Conservation (phyloP, 352 stramenopile genomes). For the Phytophthora pini region DNA sequence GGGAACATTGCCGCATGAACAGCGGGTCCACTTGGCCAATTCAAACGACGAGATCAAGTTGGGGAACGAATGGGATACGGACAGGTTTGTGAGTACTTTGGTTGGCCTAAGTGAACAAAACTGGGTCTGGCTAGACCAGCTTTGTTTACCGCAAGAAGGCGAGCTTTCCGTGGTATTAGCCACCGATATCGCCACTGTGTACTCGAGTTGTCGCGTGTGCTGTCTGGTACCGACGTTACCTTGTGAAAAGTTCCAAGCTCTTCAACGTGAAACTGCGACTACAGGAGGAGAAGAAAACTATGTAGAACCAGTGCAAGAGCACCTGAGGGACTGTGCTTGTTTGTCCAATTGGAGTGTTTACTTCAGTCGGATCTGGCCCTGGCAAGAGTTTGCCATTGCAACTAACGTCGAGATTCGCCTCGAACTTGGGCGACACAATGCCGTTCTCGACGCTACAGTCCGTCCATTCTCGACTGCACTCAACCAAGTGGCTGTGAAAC, state of each 20-base stretch:
- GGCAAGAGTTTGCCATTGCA: not conserved
- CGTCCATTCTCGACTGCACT: not conserved
- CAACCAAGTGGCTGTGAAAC: not conserved
- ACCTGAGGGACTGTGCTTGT: too few species aligned
- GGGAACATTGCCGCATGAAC: not conserved
- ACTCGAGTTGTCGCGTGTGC: not conserved
- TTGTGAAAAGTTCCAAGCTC: not conserved
- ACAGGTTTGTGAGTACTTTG: not conserved
- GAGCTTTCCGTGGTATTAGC: not conserved
- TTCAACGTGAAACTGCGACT: not conserved
- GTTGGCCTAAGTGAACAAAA: not conserved
- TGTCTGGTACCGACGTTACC: not conserved
- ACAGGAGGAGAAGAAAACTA: not conserved
- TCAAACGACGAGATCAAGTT: not conserved
- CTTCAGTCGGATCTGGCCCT: constrained; percentile 1
- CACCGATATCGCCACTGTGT: not conserved
- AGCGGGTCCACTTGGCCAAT: not conserved
- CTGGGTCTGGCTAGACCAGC: not conserved
- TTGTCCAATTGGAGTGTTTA: not conserved
- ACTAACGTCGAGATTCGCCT: not conserved
- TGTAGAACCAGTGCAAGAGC: not conserved
- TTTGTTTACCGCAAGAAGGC: not conserved
- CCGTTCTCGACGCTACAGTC: not conserved
- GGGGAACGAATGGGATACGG: not conserved
- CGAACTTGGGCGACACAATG: not conserved